Evolutionary conservation across 345 rosid species (phyloP).

Genomic region (Ceriops decandra): DNA sequence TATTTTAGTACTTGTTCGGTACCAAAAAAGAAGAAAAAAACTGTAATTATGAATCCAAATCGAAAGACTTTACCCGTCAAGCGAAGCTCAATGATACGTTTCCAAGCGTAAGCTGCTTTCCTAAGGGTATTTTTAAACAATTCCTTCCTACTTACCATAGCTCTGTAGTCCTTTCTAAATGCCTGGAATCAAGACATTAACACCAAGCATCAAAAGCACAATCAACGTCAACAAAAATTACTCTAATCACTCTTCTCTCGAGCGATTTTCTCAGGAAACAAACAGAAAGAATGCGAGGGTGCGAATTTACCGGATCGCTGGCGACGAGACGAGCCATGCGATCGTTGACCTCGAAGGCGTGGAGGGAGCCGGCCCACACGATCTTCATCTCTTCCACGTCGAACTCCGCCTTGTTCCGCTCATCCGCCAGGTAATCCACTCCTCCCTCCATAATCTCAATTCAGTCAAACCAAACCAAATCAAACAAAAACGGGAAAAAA

Average conservation of each 20-base stretch:
- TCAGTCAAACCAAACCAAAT: not conserved
- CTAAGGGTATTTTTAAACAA: constrained; percentile 80
- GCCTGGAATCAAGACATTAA: constrained; percentile 36
- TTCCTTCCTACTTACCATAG: constrained; percentile 74
- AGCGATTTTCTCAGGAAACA: not conserved
- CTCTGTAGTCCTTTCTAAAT: constrained; percentile 72
- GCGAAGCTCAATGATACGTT: constrained; percentile 75
- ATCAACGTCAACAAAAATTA: not conserved
- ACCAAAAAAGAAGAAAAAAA: not conserved
- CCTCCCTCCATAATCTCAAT: constrained; percentile 39
- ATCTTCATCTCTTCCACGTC: constrained; percentile 89
- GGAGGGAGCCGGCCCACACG: constrained; percentile 95
- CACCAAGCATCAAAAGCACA: not conserved
- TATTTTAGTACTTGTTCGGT: not conserved
- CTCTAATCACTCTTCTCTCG: not conserved
- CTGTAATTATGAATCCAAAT: not conserved
- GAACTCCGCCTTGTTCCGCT: constrained; percentile 75
- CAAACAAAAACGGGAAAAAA: too few species aligned
- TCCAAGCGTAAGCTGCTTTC: constrained; percentile 89
- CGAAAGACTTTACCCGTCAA: constrained; percentile 54
- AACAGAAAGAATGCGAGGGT: not conserved
- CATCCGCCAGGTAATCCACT: constrained; percentile 60
- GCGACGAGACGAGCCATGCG: constrained; percentile 89
- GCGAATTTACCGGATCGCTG: constrained; percentile 67
- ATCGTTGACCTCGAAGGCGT: constrained; percentile 69